These are phyloP conservation scores for Termitomyces sp. DNA, from an alignment of 768 basidiomycete genomes.

Conservation along the genomic window DNA sequence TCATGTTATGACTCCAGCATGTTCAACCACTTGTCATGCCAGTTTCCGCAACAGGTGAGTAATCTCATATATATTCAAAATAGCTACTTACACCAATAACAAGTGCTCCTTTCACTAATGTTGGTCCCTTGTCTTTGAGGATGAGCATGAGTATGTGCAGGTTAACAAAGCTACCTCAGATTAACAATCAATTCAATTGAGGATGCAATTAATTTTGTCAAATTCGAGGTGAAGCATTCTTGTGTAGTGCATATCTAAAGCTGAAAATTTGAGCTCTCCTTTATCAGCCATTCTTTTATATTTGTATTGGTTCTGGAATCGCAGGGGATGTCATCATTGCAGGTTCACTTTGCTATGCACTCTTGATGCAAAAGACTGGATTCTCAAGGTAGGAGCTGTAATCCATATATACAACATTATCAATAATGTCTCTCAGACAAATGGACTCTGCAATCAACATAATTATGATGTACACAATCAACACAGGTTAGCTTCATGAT, in stretches of 20 bases:
- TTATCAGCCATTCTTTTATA: conserved; percentile 11
- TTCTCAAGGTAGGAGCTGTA: conserved; percentile 13
- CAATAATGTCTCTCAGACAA: background rate
- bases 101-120: background rate
- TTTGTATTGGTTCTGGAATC: conserved; percentile 17
- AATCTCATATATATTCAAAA: background rate
- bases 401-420: background rate
- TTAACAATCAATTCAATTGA: background rate
- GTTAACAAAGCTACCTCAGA: background rate
- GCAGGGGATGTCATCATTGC: conserved; percentile 29
- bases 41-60: background rate
- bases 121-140: background rate
- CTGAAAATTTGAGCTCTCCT: background rate
- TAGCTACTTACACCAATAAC: too few species aligned
- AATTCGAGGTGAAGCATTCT: background rate
- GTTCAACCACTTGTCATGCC: background rate
- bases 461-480: conserved; percentile 29
- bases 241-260: background rate
- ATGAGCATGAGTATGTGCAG: background rate
- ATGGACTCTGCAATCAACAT: conserved; percentile 27
- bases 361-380: conserved; percentile 21
- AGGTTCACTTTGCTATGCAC: conserved; percentile 23
- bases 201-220: background rate
- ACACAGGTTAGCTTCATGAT: conserved; percentile 26
- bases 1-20: background rate